phyloP scores from a whole-genome alignment of 192 early-diverging fungal genomes.

The Backusella tarrabulga region DNA sequence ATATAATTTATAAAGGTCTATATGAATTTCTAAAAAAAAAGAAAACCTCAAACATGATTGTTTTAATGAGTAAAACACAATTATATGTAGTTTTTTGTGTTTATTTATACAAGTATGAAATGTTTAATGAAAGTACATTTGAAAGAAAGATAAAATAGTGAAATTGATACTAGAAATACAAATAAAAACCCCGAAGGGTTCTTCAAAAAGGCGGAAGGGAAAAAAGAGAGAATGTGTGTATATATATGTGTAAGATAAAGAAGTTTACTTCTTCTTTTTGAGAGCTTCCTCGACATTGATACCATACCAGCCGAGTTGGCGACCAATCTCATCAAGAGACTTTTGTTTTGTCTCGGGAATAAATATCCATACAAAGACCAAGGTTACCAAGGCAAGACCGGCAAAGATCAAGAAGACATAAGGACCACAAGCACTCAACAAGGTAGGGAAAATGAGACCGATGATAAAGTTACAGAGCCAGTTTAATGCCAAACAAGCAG shows the following conservation, averaged over 20 bases:
- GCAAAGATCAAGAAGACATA: constrained; percentile 56
- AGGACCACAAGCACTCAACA: constrained; percentile 41
- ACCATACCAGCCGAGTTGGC: constrained; percentile 32
- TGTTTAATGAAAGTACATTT: neutral
- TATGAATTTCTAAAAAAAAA: neutral
- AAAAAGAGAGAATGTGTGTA: neutral
- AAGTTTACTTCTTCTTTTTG: neutral
- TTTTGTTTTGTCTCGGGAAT: constrained; percentile 61
- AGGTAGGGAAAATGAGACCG: constrained; percentile 53
- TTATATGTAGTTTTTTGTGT: neutral
- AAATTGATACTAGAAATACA: neutral
- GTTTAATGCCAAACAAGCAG: constrained; percentile 51
- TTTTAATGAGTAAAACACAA: neutral
- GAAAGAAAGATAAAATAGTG: neutral
- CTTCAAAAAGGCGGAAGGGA: neutral
- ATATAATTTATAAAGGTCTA: neutral
- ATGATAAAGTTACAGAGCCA: constrained; percentile 51
- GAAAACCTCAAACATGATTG: neutral
- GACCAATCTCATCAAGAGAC: constrained; percentile 60
- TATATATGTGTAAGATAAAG: neutral
- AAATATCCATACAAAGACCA: constrained; percentile 39
- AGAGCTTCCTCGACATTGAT: constrained; percentile 1
- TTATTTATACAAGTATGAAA: constrained; percentile 2
- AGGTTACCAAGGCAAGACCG: constrained; percentile 37
- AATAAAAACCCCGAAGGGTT: neutral